phyloP scores from a whole-genome alignment of 192 early-diverging fungal genomes.

The Allomyces macrogynus region DNA sequence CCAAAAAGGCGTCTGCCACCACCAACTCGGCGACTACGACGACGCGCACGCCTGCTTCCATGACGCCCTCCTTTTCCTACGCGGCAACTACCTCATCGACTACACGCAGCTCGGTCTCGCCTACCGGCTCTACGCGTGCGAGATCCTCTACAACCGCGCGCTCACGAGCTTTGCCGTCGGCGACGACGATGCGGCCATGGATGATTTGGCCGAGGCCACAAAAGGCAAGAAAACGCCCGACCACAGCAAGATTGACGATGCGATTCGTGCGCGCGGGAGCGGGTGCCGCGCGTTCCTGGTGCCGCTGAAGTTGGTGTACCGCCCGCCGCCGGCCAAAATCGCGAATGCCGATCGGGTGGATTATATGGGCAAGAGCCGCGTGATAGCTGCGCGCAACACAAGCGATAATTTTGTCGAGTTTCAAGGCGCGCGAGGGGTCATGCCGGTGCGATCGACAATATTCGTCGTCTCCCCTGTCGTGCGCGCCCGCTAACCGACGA shows the following conservation, averaged over 20 bases:
- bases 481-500: no score
- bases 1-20: slow-evolving; percentile 70
- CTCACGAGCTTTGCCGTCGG: slow-evolving; percentile 59
- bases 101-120: slow-evolving; percentile 85
- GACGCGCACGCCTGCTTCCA: slow-evolving; percentile 61
- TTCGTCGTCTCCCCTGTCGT: no score
- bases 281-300: slow-evolving; percentile 60
- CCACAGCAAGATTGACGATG: slow-evolving; percentile 47
- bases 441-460: neutral
- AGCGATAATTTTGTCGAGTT: slow-evolving; percentile 42
- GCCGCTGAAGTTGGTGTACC: slow-evolving; percentile 55
- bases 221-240: slow-evolving; percentile 40
- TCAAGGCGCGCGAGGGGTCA: slow-evolving; percentile 15
- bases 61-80: slow-evolving; percentile 52
- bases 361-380: slow-evolving; percentile 57
- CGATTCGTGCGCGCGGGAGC: slow-evolving; percentile 24
- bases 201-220: slow-evolving; percentile 50
- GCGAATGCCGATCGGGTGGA: slow-evolving; percentile 63
- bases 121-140: slow-evolving; percentile 71
- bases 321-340: slow-evolving; percentile 64
- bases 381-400: slow-evolving; percentile 55
- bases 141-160: slow-evolving; percentile 79
- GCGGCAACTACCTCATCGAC: slow-evolving; percentile 76
- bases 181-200: slow-evolving; percentile 41
- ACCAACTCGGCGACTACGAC: slow-evolving; percentile 44